Evolutionary conservation across 2,329 filamentous ascomycete species (phyloP), one percentile per base, ranked within the genome.

Genomic region (Cladosporium halotolerans): DNA sequence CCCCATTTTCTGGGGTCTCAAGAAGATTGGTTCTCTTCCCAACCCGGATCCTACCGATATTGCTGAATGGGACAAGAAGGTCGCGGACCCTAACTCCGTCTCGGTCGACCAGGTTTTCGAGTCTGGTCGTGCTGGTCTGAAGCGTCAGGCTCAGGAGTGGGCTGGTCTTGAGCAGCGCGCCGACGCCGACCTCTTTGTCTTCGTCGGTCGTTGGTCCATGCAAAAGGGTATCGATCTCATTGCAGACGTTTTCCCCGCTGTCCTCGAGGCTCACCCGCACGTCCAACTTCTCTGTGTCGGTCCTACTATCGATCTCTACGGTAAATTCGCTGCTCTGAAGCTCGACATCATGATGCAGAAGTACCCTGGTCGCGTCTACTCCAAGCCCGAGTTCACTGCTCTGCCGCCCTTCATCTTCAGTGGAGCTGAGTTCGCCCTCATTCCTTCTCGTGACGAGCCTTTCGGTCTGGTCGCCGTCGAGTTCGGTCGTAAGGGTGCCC

Each of bases 181-280:
- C 1, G 73, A 81, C 38, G 82, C 83, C 2, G 81, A 86, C 54
- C 73, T 86, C 8, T 78, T 86, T 57, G 83, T 86, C 8, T 86
- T 86, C 59, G 83, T 86, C 42, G 83, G 83, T 54, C 78, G 83
- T 57, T 86, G 83, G 83, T 83, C 79, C 9, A 79, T 83, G 74
- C 83, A 86, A 62, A 86, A 86, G 66, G 83, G 83, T 50, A 76
- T 86, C 48, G 83, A 86, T 63, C 70, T 86, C 46, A 85, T 86
- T 60, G 83, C 83, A 14, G 83, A 86, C 61, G 80, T 85, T 38
- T 82, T 85, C 67, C 81, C 83, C 16, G 75, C 76, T 31, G 73
- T 86, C 31, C 72, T 86, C 3, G 82, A 85, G 61, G 73, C 79
- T 54, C 73, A 82, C 57, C 73, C 76, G 2, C 78, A 81, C 56